phyloP scores from a whole-genome alignment of 495 filamentous ascomycete species.

The Pyrenula aspistea region DNA sequence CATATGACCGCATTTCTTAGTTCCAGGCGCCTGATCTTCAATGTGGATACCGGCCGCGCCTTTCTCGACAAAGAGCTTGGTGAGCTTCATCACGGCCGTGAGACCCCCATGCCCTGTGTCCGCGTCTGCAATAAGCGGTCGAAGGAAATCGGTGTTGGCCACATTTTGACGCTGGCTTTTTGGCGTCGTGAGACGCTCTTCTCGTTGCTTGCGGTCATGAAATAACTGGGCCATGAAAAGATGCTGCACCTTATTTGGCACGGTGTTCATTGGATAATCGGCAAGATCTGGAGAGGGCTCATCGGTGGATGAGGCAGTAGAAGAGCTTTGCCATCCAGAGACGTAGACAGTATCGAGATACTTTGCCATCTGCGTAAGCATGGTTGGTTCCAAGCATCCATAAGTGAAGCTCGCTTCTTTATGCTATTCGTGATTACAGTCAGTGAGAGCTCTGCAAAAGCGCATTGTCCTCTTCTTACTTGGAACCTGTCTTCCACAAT shows the following conservation, averaged over 20 bases:
- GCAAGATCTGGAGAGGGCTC: constrained; percentile 97
- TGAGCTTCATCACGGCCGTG: constrained; percentile 98
- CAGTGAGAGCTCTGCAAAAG: background rate
- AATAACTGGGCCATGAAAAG: constrained; percentile 97
- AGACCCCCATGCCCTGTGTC: constrained; percentile 96
- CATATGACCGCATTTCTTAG: constrained; percentile 99
- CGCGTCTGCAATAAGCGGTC: constrained; percentile 93
- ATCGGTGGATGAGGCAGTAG: constrained; percentile 84
- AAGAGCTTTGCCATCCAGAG: constrained; percentile 97
- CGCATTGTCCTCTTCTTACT: constrained; percentile 28
- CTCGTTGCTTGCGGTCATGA: constrained; percentile 97
- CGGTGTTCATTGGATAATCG: constrained; percentile 96
- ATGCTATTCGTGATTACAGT: constrained; percentile 42
- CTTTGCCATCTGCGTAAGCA: constrained; percentile 98
- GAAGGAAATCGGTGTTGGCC: constrained; percentile 82
- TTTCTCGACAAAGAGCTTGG: constrained; percentile 93
- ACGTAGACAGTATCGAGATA: constrained; percentile 98
- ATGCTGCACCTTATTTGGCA: constrained; percentile 95
- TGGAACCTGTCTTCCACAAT: constrained; percentile 78
- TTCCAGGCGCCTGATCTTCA: constrained; percentile 95
- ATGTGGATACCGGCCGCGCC: constrained; percentile 97
- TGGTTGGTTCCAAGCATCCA: constrained; percentile 92
- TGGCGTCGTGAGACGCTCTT: constrained; percentile 77
- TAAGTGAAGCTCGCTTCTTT: constrained; percentile 85
- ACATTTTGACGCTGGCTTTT: constrained; percentile 59